Conservation (phyloP, 768 basidiomycete species). For the Hypholoma fasciculare region DNA sequence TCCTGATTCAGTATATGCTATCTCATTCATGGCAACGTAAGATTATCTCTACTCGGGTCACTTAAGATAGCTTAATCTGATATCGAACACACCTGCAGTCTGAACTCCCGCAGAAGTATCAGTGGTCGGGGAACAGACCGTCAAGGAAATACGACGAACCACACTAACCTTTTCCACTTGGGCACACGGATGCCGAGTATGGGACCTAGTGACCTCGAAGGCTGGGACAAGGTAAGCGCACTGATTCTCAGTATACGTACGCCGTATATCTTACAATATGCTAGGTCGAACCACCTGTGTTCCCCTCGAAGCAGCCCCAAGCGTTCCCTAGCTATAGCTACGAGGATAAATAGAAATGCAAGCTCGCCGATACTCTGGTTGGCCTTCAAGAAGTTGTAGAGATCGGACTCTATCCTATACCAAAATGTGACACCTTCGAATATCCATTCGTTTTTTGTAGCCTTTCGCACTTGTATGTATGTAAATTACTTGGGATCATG, state of each 20-base stretch:
- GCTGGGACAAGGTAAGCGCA: constrained; percentile 30
- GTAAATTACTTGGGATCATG: neutral
- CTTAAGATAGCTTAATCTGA: neutral
- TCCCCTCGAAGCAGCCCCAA: neutral
- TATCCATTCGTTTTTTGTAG: neutral
- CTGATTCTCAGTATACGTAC: neutral
- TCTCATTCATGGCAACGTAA: constrained; percentile 65
- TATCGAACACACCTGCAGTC: constrained; percentile 28
- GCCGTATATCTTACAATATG: neutral
- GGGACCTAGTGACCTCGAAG: constrained; percentile 33
- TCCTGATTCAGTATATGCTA: constrained; percentile 49
- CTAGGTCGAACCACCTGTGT: constrained; percentile 8
- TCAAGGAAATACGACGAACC: constrained; percentile 35
- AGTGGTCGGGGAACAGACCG: constrained; percentile 58
- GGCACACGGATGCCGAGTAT: constrained; percentile 46
- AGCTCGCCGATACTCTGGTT: neutral
- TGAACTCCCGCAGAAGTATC: constrained; percentile 59
- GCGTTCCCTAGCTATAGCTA: neutral
- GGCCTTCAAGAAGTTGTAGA: too few relatives aligned
- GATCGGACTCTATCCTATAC: too few relatives aligned
- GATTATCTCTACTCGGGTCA: constrained; percentile 13
- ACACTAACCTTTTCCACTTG: constrained; percentile 52
- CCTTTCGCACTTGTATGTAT: neutral
- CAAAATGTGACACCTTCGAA: too few relatives aligned
- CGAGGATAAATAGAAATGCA: neutral